Base-by-base conservation (phyloP, 2,329 filamentous ascomycete genomes). In the Diplodia seriata region DNA sequence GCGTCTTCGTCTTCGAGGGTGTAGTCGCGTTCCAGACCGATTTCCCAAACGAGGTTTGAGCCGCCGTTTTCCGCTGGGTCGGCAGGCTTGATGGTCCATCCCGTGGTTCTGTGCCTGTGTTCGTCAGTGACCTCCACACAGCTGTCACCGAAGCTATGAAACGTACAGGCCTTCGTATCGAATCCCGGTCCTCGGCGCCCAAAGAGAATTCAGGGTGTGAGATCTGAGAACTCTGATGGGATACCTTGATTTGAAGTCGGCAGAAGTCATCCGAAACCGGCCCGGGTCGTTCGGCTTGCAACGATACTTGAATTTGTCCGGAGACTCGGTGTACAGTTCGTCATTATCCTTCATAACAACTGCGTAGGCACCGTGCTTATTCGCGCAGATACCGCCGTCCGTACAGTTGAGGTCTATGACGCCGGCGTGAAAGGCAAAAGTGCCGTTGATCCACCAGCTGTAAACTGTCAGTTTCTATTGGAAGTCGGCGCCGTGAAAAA, bases 391-490 rank as follows among this genome's bases (percentile, higher is more conserved):
- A 3, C 82, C 78, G 15, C 81, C 81, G 18, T 80, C 74, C 1
- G 77, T 73, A n/a, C 77, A 75, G 20, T 75, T 75, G 36, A 77
- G 74, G 67, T 83, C 81, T 68, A 84, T 82, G 56, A 85, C 84
- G 51, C 83, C 82, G 56, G 78, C 82, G 38, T 80, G 77, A 53
- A 80, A 79, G 7, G 83, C 83, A 68, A 84, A 84, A 15, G 83
- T 72, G 29, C 80, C 70, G 62, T 79, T 82, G 70, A 85, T 81
- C 83, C 83, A 85, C 83, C 83, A 85, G 33, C 82, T 84, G 11
- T n/a, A 36, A 36, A 15, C 23, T 14, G 23, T 57, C 20, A 8
- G 6, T 12, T 4, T n/a, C 63, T 11, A 54, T 49, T 20, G 23
- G n/a, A 11, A 14, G 54, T 53, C 20, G 31, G 2, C 38, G 36